Conservation (phyloP, 2,329 filamentous ascomycete genomes). For the Biscogniauxia mediterranea region DNA sequence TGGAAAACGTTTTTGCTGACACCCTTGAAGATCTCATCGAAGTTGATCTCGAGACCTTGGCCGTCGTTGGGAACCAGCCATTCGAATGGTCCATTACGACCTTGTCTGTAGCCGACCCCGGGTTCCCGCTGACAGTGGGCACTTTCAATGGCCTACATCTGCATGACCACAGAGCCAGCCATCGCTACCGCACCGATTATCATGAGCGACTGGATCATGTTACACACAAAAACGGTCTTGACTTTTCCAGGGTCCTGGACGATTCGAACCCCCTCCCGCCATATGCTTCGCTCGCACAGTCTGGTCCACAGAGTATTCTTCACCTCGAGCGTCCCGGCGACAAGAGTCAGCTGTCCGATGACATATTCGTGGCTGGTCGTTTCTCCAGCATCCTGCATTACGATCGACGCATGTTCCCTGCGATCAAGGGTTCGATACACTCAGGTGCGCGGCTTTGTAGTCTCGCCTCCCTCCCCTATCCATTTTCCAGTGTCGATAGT, state of each 20-base stretch:
- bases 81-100: constrained; percentile 85
- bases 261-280: constrained; percentile 50
- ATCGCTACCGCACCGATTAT: constrained; percentile 31
- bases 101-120: constrained; percentile 66
- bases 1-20: constrained; percentile 11
- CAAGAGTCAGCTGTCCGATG: constrained; percentile 59
- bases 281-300: constrained; percentile 74
- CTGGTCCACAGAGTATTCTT: constrained; percentile 78
- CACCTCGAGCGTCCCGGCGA: constrained; percentile 64
- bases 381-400: constrained; percentile 89
- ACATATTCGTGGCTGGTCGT: constrained; percentile 85
- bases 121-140: constrained; percentile 76
- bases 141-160: constrained; percentile 80
- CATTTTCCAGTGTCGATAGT: constrained; percentile 61
- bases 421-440: constrained; percentile 73
- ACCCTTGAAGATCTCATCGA: constrained; percentile 62
- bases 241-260: constrained; percentile 43
- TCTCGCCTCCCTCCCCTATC: constrained; percentile 66
- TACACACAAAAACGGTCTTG: constrained; percentile 25
- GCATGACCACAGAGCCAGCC: constrained; percentile 66
- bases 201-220: constrained; percentile 38
- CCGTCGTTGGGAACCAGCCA: constrained; percentile 64
- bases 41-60: constrained; percentile 73
- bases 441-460: constrained; percentile 79
- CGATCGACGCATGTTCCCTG: constrained; percentile 81